phyloP scores from a whole-genome alignment of 805 yeast genomes.

The Candida montana region DNA sequence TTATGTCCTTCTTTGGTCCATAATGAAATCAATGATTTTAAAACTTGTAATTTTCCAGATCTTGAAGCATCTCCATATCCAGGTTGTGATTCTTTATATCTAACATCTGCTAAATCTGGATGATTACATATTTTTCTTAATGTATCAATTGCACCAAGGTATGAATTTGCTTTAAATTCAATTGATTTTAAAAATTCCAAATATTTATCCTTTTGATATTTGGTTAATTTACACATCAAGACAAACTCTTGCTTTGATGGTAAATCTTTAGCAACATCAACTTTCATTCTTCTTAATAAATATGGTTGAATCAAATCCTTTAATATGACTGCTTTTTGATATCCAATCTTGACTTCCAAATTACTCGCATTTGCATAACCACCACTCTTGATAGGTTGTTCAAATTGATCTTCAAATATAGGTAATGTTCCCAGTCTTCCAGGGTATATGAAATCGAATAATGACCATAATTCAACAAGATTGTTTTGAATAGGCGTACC shows the following conservation, averaged over 20 bases:
- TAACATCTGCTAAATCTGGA: slow-evolving; percentile 71
- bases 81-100: slow-evolving; percentile 24
- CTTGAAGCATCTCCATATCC: slow-evolving; percentile 52
- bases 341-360: slow-evolving; percentile 93
- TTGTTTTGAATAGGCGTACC: slow-evolving; percentile 98
- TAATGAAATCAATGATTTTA: slow-evolving; percentile 61
- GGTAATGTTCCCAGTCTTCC: slow-evolving; percentile 94
- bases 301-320: slow-evolving; percentile 89
- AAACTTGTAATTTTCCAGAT: slow-evolving; percentile 91
- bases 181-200: slow-evolving; percentile 68
- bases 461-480: slow-evolving; percentile 85
- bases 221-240: slow-evolving; percentile 80
- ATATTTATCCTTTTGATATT: slow-evolving; percentile 68
- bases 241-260: slow-evolving; percentile 95
- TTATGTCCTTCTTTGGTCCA: slow-evolving; percentile 80
- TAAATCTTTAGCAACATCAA: slow-evolving; percentile 91
- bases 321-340: slow-evolving; percentile 88
- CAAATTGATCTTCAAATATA: slow-evolving; percentile 87
- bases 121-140: slow-evolving; percentile 92
- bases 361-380: slow-evolving; percentile 97
- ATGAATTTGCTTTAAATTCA: slow-evolving; percentile 71
- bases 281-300: slow-evolving; percentile 76
- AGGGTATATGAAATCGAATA: slow-evolving; percentile 92
- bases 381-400: slow-evolving; percentile 91
- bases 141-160: slow-evolving; percentile 86